Conservation (phyloP, 192 early-diverging fungal species). For the Backusella luteola region DNA sequence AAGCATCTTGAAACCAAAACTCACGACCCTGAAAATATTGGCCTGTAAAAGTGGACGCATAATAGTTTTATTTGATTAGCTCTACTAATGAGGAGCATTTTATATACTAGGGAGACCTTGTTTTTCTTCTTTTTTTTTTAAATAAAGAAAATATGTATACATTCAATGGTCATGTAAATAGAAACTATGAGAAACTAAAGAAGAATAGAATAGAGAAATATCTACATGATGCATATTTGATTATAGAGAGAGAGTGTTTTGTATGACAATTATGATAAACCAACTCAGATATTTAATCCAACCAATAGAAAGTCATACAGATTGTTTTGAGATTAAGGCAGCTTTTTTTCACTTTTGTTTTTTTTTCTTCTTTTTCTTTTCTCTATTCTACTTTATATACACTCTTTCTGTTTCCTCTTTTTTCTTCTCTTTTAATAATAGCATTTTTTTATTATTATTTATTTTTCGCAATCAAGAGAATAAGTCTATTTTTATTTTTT, state of each 20-base stretch:
- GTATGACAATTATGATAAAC: neutral
- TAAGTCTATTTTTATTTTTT: neutral
- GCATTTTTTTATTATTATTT: neutral
- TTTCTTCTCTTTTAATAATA: neutral
- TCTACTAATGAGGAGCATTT: no score
- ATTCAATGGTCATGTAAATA: neutral
- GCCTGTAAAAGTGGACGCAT: no score
- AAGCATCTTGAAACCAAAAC: no score
- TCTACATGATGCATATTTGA: no score
- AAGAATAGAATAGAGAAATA: neutral
- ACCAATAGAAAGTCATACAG: neutral
- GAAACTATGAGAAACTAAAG: neutral
- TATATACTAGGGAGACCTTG: no score
- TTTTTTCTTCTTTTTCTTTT: neutral
- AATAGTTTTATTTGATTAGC: no score
- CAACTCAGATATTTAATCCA: neutral
- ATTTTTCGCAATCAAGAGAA: neutral
- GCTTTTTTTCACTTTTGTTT: neutral
- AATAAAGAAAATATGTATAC: neutral
- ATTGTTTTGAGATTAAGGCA: neutral
- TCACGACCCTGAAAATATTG: no score
- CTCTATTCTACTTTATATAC: neutral
- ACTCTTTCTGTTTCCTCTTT: neutral
- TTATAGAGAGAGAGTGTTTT: no score
- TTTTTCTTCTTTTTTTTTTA: neutral